A percentile compares a stretch with the other conserved stretches of the same genome.
Conservation (phyloP, 441 rosid genomes). For the Erodium moschatum region DNA sequence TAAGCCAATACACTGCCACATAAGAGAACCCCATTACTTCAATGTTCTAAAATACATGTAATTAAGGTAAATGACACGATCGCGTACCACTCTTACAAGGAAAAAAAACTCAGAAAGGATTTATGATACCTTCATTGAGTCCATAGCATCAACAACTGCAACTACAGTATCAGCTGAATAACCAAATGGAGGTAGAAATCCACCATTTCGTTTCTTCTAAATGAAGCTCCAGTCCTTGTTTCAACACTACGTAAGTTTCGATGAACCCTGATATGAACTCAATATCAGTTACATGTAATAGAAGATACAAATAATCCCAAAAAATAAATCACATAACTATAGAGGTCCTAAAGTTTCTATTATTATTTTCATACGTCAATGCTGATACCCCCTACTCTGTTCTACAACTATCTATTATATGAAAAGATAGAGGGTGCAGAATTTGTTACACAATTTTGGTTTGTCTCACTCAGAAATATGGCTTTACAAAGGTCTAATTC, state of each 20-base stretch:
- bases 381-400: not conserved
- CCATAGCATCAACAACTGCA: conserved; percentile 57
- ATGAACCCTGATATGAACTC: conserved; percentile 50
- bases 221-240: conserved; percentile 72
- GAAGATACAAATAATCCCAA: not conserved
- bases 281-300: conserved; percentile 15
- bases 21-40: conserved; percentile 23
- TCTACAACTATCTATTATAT: not conserved
- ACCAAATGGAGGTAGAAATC: conserved; percentile 77
- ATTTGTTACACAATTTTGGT: not conserved
- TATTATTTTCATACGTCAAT: too few species aligned
- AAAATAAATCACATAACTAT: not conserved
- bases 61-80: conserved; percentile 4
- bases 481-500: not conserved
- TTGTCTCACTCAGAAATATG: not conserved
- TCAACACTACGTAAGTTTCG: conserved; percentile 51
- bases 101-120: conserved; percentile 2
- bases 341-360: not conserved
- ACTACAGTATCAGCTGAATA: conserved; percentile 61
- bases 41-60: conserved; percentile 15
- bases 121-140: conserved; percentile 71
- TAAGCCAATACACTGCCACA: conserved; percentile 68
- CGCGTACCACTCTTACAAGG: conserved; percentile 13
- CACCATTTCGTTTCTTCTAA: conserved; percentile 76
- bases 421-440: not conserved